These are phyloP conservation scores for Apostasia shenzhenica DNA, from an alignment of 106 monocot genomes.

Conservation along the genomic window DNA sequence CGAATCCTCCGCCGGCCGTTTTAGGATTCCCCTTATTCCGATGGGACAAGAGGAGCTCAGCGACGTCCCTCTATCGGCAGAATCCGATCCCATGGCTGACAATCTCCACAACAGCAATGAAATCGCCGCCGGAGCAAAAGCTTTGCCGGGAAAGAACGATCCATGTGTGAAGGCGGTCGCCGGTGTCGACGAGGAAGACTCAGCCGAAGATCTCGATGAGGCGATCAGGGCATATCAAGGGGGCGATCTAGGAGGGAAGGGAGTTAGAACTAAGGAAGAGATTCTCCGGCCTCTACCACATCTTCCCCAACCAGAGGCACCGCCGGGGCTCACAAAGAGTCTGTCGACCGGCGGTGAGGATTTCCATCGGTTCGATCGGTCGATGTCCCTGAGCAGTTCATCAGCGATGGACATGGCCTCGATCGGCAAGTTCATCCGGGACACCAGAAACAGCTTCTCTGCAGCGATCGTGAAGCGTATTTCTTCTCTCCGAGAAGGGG, in stretches of 20 bases:
- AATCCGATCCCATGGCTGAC: conserved; percentile 1
- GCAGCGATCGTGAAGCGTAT: conserved; percentile 64
- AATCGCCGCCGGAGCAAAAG: not conserved
- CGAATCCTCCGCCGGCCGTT: not conserved
- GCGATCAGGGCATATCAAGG: no score
- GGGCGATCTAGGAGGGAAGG: not conserved
- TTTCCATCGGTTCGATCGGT: conserved; percentile 26
- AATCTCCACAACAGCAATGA: not conserved
- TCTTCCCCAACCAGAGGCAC: conserved; percentile 77
- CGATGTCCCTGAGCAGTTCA: conserved; percentile 23
- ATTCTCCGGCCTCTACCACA: conserved; percentile 38
- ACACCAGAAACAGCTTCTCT: conserved; percentile 37
- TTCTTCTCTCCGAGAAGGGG: conserved; percentile 29
- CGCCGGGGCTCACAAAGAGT: conserved; percentile 32
- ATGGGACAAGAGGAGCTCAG: conserved; percentile 20
- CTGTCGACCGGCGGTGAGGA: conserved; percentile 19
- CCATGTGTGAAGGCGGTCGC: not conserved
- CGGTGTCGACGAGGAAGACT: not conserved
- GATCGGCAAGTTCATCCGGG: conserved; percentile 51
- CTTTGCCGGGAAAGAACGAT: not conserved
- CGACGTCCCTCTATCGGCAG: conserved; percentile 1
- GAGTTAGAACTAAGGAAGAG: not conserved
- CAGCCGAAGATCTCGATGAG: not conserved
- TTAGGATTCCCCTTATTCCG: not conserved
- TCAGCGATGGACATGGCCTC: conserved; percentile 30